Evolutionary conservation across 2,329 filamentous ascomycete genomes (phyloP).

Genomic region (Aspergillus awamori): DNA sequence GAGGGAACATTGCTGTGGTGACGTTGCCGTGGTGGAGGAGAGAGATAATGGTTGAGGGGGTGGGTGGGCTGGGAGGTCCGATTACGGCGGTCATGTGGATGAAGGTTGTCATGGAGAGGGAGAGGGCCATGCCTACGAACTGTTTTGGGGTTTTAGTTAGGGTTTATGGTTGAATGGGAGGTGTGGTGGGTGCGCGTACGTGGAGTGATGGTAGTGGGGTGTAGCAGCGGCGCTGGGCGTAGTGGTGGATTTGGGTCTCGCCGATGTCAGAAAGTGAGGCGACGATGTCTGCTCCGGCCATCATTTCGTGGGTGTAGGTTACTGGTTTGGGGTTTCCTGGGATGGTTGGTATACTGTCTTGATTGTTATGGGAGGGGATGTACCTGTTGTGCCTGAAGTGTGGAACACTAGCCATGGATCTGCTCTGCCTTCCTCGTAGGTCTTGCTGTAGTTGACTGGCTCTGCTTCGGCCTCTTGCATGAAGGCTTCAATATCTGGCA

Average conservation of each 20-base stretch:
- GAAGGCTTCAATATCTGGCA: slow-evolving; percentile 22
- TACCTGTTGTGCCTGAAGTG: slow-evolving; percentile 34
- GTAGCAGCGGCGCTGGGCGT: slow-evolving; percentile 20
- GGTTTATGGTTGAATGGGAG: neutral
- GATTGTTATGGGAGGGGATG: neutral
- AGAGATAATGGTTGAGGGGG: slow-evolving; percentile 17
- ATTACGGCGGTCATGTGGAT: slow-evolving; percentile 20
- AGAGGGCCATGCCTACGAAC: slow-evolving; percentile 25
- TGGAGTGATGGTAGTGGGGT: slow-evolving; percentile 29
- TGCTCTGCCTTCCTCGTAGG: slow-evolving; percentile 30
- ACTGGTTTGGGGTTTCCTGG: slow-evolving; percentile 26
- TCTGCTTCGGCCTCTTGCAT: slow-evolving; percentile 18
- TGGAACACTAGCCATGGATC: slow-evolving; percentile 34
- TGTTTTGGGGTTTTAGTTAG: neutral
- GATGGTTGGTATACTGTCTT: neutral
- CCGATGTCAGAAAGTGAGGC: slow-evolving; percentile 15
- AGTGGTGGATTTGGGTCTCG: slow-evolving; percentile 14
- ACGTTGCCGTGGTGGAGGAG: slow-evolving; percentile 22
- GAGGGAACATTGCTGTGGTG: slow-evolving; percentile 24
- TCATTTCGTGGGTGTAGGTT: slow-evolving; percentile 27
- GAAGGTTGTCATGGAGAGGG: slow-evolving; percentile 23
- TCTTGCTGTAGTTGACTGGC: slow-evolving; percentile 24
- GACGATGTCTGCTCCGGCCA: slow-evolving; percentile 16
- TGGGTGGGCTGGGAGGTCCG: slow-evolving; percentile 20
- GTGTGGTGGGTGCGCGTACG: slow-evolving; percentile 14